Evolutionary conservation across 495 filamentous ascomycete genomes (phyloP), one percentile per base, ranked within the genome.

Genomic region (Penicillium nucicola): DNA sequence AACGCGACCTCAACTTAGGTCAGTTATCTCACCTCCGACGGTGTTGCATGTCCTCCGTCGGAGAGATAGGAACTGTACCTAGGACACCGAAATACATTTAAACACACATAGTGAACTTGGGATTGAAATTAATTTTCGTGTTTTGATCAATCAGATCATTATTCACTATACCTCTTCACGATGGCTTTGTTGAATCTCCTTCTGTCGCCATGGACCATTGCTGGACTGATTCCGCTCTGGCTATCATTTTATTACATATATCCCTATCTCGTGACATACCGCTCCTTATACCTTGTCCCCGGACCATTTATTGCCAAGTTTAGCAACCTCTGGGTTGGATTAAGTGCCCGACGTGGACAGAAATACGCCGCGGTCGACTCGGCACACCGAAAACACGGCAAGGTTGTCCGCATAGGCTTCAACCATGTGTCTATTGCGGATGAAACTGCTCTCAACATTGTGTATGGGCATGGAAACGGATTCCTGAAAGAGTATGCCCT

Each of bases 401-500:
- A 83, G 80, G 60, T 68, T 33, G 58, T 69, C 28, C 66, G 68
- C 3, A 67, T 71, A 15, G 66, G 59, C 4, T 63, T 61, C 45
- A 71, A 69, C 40, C 64, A 69, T 55, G 55, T 71, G 12, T 69
- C 66, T 7, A 60, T 71, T 40, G 60, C 62, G 1, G 61, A 65
- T 36, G 64, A 64, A 14, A 44, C 55, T 23, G 68, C 50, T 3
- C 13, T 69, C 2, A 58, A 62, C 17, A 35, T 64, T 17, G 62
- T 71, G 2, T 71, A 71, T 46, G 68, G 64, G 63, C 28, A 86
- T 54, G 78, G 81, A 0, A 86, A 85, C 58, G 84, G 84, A 1
- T 84, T 84, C 58, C 62, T 84, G 31, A 86, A 87, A 61, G 75
- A 82, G 79, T 80, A 60, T 23, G 50, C 32, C 0, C n/a, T 5